phyloP scores from a whole-genome alignment of 2,329 filamentous ascomycete genomes.

The Calonectria hongkongensis region DNA sequence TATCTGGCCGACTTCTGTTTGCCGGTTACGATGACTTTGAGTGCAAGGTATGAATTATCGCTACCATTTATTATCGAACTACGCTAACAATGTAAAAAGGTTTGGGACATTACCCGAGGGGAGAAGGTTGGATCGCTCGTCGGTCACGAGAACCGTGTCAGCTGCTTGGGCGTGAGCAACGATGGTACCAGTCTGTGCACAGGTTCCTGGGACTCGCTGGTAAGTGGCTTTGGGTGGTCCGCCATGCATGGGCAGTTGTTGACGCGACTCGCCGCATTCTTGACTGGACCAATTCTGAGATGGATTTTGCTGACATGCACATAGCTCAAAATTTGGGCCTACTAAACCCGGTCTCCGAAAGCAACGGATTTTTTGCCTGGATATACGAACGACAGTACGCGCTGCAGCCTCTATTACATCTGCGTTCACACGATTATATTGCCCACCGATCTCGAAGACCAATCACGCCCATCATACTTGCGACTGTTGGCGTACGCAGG shows the following conservation, averaged over 20 bases:
- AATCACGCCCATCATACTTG: constrained; percentile 57
- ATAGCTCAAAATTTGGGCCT: constrained; percentile 92
- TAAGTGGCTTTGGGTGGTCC: constrained; percentile 70
- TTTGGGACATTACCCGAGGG: constrained; percentile 97
- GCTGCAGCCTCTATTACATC: constrained; percentile 54
- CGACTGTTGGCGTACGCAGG: constrained; percentile 62
- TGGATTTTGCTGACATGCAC: constrained; percentile 37
- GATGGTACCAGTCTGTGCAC: constrained; percentile 99
- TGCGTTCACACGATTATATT: constrained; percentile 58
- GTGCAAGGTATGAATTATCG: constrained; percentile 85
- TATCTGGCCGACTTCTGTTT: constrained; percentile 95
- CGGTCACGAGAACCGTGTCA: constrained; percentile 98
- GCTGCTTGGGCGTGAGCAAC: constrained; percentile 98
- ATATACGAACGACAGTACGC: constrained; percentile 56
- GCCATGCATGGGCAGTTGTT: no score
- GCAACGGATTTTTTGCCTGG: constrained; percentile 54
- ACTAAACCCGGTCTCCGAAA: constrained; percentile 68
- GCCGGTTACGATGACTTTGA: constrained; percentile 99
- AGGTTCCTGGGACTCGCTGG: constrained; percentile 99
- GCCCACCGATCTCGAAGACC: constrained; percentile 56
- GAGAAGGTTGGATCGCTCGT: constrained; percentile 98
- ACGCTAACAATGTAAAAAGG: constrained; percentile 71
- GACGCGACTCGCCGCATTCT: neutral
- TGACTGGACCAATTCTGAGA: neutral
- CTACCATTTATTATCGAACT: neutral